Conservation (phyloP, 2,329 filamentous ascomycete genomes). For the Truncatella angustata region DNA sequence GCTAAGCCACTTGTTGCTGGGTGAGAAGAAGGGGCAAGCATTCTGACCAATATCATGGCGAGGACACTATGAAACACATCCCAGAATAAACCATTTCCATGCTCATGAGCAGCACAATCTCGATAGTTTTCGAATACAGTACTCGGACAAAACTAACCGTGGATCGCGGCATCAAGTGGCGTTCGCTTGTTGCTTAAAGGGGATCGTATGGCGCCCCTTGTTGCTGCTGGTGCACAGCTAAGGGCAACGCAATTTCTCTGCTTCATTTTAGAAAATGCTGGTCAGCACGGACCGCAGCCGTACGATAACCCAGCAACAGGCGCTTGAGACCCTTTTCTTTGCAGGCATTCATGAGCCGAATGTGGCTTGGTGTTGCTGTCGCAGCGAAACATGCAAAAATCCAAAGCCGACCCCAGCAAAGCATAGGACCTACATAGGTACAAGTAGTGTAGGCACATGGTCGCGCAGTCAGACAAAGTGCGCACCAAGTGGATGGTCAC, state of each 20-base stretch:
- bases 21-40: background rate
- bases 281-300: slow-evolving; percentile 22
- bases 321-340: background rate
- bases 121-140: slow-evolving; percentile 2
- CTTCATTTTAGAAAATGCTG: slow-evolving; percentile 25
- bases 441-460: too few relatives aligned
- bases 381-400: background rate
- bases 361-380: background rate
- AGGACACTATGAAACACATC: too few relatives aligned
- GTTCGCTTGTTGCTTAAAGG: slow-evolving; percentile 8
- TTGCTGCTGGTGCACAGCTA: slow-evolving; percentile 24
- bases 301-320: slow-evolving; percentile 6
- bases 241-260: slow-evolving; percentile 29
- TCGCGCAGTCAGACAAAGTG: too few relatives aligned
- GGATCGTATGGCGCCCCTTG: slow-evolving; percentile 6
- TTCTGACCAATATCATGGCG: background rate
- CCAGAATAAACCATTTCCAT: too few relatives aligned
- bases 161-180: slow-evolving; percentile 4
- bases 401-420: too few relatives aligned
- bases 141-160: background rate
- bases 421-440: too few relatives aligned
- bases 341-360: background rate
- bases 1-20: background rate
- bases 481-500: too few relatives aligned
- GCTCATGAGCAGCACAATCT: background rate